Evolutionary conservation across 768 basidiomycete species (phyloP), one percentile per base, ranked within the genome.

Genomic region (Lactarius tabidus): DNA sequence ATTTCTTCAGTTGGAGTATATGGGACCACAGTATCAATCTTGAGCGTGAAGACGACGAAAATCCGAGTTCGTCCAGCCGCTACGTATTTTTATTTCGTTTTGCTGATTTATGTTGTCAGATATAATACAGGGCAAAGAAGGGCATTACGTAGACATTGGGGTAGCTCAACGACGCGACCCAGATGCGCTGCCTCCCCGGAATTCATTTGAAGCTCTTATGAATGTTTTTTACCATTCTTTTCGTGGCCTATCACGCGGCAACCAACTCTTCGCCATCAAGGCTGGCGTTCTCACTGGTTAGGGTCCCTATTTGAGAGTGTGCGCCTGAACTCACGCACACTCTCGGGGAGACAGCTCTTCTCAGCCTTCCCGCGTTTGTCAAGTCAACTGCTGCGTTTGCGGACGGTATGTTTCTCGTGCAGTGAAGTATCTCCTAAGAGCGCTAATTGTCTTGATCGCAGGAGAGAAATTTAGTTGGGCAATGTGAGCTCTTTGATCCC

Each of bases 391-490:
- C 87, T 0, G 66, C 69, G 5, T 87, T 83, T 70, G 86, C 87
- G 1, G 88, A 85, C 63, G 66, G 86, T 86, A 56, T 60, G 84
- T 77, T 51, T 48, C 62, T 56, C 12, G 15, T 48, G 29, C 4
- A 57, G 6, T 7, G 23, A 29, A 15, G 35, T 23, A 36, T 43
- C 38, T 39, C 9, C 35, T 66, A 33, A 55, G 20, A 5, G 6
- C 33, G 41, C 38, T 26, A 23, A 57, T 53, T 54, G 65, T 20
- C 66, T 72, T 56, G 41, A 62, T 18, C 12, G 55, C 59, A 87
- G 89, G 75, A 38, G 84, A 90, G 63, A 79, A 83, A 61, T 85
- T 86, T 70, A 81, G 87, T 3, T 92, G 90, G 90, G 88, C 79
- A 12, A 80, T 90, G 86, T 90, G 62, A 71, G 84, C 65, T n/a